These are phyloP conservation scores for Phytophthora fragariae DNA, from an alignment of 352 stramenopile species.

Conservation along the genomic window DNA sequence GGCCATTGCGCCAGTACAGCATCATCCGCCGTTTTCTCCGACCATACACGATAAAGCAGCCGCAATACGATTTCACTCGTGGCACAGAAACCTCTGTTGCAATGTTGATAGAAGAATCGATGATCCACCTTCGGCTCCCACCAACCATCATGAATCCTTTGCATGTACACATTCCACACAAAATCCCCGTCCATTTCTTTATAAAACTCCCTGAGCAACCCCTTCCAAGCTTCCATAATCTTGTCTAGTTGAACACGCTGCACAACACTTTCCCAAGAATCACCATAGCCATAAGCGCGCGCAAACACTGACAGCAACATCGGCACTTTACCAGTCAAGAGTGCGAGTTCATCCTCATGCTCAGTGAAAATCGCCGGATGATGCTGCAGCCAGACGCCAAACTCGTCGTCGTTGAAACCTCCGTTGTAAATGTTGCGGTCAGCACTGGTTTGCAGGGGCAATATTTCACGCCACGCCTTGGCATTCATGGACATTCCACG, in stretches of 20 bases:
- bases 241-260: not conserved
- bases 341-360: not conserved
- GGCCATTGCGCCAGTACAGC: too few species aligned
- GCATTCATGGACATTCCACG: not conserved
- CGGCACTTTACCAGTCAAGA: not conserved
- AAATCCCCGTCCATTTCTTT: not conserved
- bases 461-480: not conserved
- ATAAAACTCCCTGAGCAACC: not conserved
- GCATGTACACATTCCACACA: not conserved
- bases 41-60: too few species aligned
- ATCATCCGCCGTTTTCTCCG: too few species aligned
- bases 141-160: not conserved
- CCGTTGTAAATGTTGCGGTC: not conserved
- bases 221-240: not conserved
- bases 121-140: not conserved
- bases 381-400: not conserved
- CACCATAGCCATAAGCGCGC: not conserved
- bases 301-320: slow-evolving; percentile 1
- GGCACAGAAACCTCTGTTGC: too few species aligned
- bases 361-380: not conserved
- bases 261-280: slow-evolving; percentile 2
- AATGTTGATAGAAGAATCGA: slow-evolving; percentile 1
- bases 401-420: slow-evolving; percentile 1
- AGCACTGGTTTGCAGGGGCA: not conserved
- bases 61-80: too few species aligned